phyloP scores from a whole-genome alignment of 164 flowering plant species.

The Macadamia tetraphylla region DNA sequence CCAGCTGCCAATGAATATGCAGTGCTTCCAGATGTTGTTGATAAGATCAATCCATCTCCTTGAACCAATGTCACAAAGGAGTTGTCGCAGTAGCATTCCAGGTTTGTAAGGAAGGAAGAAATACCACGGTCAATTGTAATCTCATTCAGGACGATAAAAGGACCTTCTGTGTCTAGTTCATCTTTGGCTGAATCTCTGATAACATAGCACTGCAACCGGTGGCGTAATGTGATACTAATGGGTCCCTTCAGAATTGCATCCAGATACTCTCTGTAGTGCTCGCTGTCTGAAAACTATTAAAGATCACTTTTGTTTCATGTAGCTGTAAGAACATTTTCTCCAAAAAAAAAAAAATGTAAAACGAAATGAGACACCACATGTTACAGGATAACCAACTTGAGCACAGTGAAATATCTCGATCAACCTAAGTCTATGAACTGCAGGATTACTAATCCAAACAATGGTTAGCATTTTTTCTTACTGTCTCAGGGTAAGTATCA shows the following conservation, averaged over 20 bases:
- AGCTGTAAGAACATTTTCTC: not conserved
- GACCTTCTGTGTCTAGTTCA: constrained; percentile 80
- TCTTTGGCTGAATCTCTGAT: constrained; percentile 69
- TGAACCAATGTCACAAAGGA: constrained; percentile 88
- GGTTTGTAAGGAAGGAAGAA: constrained; percentile 83
- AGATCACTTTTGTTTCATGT: constrained; percentile 16
- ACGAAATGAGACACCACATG: not conserved
- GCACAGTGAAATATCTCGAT: not conserved
- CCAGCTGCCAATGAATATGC: constrained; percentile 99
- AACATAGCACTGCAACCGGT: constrained; percentile 82
- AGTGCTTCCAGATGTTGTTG: constrained; percentile 98
- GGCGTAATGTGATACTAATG: constrained; percentile 85
- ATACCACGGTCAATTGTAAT: constrained; percentile 98
- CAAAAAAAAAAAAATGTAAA: not conserved
- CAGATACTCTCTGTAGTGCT: constrained; percentile 67
- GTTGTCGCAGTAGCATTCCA: constrained; percentile 93
- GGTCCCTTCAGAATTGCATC: constrained; percentile 77
- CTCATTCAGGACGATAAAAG: constrained; percentile 88
- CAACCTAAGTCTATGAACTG: no score
- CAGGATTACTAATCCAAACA: no score
- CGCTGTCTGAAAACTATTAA: constrained; percentile 74
- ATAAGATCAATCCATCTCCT: constrained; percentile 93
- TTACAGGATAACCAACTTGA: not conserved
- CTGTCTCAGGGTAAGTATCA: no score
- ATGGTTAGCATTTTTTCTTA: no score